A percentile compares a stretch with the other conserved stretches of the same genome.
Evolutionary conservation across 1,284 basidiomycete genomes (phyloP).

Genomic region (Sparassis latifolia): DNA sequence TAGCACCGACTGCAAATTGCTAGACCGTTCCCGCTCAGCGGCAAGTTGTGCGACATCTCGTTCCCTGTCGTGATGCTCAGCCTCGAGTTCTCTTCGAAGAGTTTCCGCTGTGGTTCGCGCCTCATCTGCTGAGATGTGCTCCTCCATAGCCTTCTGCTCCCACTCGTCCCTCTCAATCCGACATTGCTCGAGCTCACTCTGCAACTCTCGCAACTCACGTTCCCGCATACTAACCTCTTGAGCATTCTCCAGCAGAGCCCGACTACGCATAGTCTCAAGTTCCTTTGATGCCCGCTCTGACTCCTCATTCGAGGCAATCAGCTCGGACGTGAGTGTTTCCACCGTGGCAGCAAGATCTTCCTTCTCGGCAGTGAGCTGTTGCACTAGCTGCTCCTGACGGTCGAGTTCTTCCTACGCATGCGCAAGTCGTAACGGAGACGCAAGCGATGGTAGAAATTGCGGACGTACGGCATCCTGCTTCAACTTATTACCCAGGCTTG

Average conservation of each 20-base stretch:
- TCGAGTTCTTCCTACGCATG: slow-evolving; percentile 87
- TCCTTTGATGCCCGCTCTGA: slow-evolving; percentile 63
- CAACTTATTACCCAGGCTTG: slow-evolving; percentile 89
- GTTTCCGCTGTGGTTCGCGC: slow-evolving; percentile 48
- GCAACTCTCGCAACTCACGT: slow-evolving; percentile 71
- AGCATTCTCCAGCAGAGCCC: slow-evolving; percentile 52
- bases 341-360: slow-evolving; percentile 66
- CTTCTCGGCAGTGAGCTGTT: slow-evolving; percentile 69
- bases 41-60: slow-evolving; percentile 52
- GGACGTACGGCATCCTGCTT: slow-evolving; percentile 90
- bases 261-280: slow-evolving; percentile 59
- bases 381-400: slow-evolving; percentile 76
- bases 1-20: slow-evolving; percentile 87
- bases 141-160: slow-evolving; percentile 74
- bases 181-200: slow-evolving; percentile 80
- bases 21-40: slow-evolving; percentile 69
- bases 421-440: slow-evolving; percentile 17
- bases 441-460: slow-evolving; percentile 7
- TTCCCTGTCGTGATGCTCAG: slow-evolving; percentile 52
- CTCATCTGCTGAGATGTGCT: slow-evolving; percentile 69
- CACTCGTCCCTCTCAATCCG: slow-evolving; percentile 85
- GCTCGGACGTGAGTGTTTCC: slow-evolving; percentile 72
- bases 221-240: slow-evolving; percentile 75
- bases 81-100: slow-evolving; percentile 61
- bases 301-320: slow-evolving; percentile 71